These are phyloP conservation scores for Lachnellula willkommii DNA, from an alignment of 2,329 filamentous ascomycete species.

Conservation along the genomic window DNA sequence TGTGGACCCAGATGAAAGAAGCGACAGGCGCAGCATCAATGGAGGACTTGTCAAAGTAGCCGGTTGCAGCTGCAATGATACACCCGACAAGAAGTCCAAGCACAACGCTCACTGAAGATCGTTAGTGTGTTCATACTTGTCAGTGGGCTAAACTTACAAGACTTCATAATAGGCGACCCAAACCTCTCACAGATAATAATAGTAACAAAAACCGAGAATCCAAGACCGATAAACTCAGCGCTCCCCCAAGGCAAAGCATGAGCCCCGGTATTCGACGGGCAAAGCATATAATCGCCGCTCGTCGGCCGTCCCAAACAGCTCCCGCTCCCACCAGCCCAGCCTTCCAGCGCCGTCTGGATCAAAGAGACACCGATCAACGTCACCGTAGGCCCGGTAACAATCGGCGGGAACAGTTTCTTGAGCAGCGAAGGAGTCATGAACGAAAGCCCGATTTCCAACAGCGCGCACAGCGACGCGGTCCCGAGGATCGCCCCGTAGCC, in stretches of 20 bases:
- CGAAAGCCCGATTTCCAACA: constrained; percentile 67
- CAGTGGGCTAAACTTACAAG: constrained; percentile 14
- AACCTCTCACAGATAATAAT: constrained; percentile 79
- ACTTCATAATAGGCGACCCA: constrained; percentile 77
- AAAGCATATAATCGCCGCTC: constrained; percentile 53
- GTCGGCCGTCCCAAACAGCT: constrained; percentile 45
- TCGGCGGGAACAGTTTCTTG: constrained; percentile 69
- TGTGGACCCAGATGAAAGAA: constrained; percentile 75
- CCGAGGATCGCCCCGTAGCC: constrained; percentile 72
- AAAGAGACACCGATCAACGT: constrained; percentile 68
- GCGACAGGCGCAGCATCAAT: constrained; percentile 67
- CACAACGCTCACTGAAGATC: constrained; percentile 46
- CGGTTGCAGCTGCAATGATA: constrained; percentile 70
- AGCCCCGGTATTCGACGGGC: constrained; percentile 62
- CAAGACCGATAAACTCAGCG: constrained; percentile 71
- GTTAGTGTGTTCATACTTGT: background rate
- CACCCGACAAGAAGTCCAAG: constrained; percentile 70
- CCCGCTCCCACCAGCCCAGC: constrained; percentile 73
- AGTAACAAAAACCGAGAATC: constrained; percentile 72
- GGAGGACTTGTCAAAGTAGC: constrained; percentile 69
- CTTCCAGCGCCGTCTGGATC: constrained; percentile 65
- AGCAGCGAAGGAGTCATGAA: constrained; percentile 65
- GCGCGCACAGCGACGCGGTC: constrained; percentile 59
- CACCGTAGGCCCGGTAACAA: constrained; percentile 71
- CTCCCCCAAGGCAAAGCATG: constrained; percentile 72